A percentile compares a stretch with the other conserved stretches of the same genome.
phyloP scores from a whole-genome alignment of 371 early-diverging fungal genomes.

The Zychaea mexicana region DNA sequence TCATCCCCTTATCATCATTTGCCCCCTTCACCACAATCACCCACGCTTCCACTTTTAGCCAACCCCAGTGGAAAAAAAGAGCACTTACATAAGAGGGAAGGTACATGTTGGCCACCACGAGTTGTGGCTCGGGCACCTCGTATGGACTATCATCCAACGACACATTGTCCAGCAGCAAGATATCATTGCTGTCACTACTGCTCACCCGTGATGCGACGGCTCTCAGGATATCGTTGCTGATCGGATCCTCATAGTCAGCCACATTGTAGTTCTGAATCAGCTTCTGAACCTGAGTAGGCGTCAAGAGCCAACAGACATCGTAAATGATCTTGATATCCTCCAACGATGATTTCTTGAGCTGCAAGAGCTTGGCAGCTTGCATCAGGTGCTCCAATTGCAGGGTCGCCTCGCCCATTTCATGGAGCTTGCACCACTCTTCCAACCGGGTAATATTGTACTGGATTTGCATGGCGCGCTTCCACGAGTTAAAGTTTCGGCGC shows the following conservation, averaged over 20 bases:
- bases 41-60: neutral
- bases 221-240: constrained; percentile 88
- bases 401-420: constrained; percentile 86
- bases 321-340: constrained; percentile 94
- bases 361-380: constrained; percentile 94
- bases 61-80: too few relatives aligned
- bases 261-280: constrained; percentile 81
- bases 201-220: constrained; percentile 87
- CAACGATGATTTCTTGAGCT: constrained; percentile 89
- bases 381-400: constrained; percentile 89
- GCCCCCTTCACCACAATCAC: too few relatives aligned
- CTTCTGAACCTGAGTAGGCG: constrained; percentile 94
- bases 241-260: constrained; percentile 83
- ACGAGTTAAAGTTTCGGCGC: constrained; percentile 85
- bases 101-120: constrained; percentile 58
- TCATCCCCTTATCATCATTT: neutral
- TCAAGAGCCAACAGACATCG: constrained; percentile 94
- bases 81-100: constrained; percentile 54
- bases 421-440: constrained; percentile 97
- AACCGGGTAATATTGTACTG: constrained; percentile 96
- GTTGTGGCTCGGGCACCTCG: constrained; percentile 62
- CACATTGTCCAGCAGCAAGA: constrained; percentile 83
- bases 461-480: constrained; percentile 95
- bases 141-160: constrained; percentile 73
- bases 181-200: constrained; percentile 62